Base-by-base conservation (phyloP, 2,329 filamentous ascomycete genomes). In the Alternaria atra region DNA sequence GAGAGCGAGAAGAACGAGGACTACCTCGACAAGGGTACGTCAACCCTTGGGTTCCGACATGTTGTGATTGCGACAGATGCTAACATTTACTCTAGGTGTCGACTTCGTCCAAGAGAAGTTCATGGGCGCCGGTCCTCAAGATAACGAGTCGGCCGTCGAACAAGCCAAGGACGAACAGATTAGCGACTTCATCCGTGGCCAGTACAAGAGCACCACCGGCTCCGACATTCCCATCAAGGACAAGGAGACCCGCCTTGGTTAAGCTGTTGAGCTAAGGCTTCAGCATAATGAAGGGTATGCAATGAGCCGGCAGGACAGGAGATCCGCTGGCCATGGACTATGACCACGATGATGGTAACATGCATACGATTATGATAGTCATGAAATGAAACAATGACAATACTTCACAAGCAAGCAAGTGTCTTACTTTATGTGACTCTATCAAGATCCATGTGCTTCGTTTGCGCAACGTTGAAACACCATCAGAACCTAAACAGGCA, bases 141-240 rank as follows among this genome's bases (percentile, higher is more conserved):
- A 74, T 61, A 77, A 78, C 52, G 76, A 78, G 77, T 80, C 77
- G 52, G 92, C 92, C 5, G 74, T 88, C 20, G 92, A 96, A 81
- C 92, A 96, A 80, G 90, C 90, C 70, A 94, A 94, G 82, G 92
- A 95, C 76, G 90, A 92, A 79, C 83, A 90, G 76, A 91, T 94
- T 69, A 88, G 87, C 29, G 90, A 93, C 76, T 89, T 86, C 77
- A 87, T 94, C 69, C 87, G 91, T 37, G 79, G 78, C 42, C 82
- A 90, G 79, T 94, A 93, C 85, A 93, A 92, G 84, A 80, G 70
- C 47, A 74, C 80, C 0, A 90, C 89, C 0, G 92, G 92, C 60
- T 87, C 80, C 6, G 91, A 94, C 7, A 76, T 94, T 54, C 88
- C 89, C 29, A 80, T 93, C 76, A 82, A 86, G 74, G 91, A 93